phyloP scores from a whole-genome alignment of 768 basidiomycete species.

The Leccinum incarnatum region DNA sequence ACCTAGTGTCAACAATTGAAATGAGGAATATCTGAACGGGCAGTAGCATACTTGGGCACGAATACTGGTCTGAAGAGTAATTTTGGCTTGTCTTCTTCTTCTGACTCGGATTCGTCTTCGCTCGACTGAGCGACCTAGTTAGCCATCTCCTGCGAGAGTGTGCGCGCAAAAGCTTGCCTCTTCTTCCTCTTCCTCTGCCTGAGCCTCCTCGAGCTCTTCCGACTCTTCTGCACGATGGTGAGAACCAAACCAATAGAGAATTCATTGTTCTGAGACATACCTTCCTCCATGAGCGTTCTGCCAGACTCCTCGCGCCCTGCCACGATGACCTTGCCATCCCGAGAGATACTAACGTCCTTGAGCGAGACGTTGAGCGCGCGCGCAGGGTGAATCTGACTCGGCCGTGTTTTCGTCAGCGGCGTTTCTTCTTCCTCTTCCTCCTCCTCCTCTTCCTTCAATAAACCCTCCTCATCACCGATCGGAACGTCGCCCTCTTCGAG shows the following conservation, averaged over 20 bases:
- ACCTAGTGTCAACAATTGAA: conserved; percentile 1
- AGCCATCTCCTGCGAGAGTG: conserved; percentile 8
- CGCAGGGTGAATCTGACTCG: conserved; percentile 32
- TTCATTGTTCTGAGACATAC: conserved; percentile 31
- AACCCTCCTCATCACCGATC: conserved; percentile 56
- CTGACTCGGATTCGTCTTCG: conserved; percentile 79
- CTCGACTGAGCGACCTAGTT: conserved; percentile 56
- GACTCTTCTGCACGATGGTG: conserved; percentile 10
- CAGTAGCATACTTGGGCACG: conserved; percentile 76
- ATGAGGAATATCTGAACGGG: background rate
- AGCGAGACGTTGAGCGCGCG: conserved; percentile 72
- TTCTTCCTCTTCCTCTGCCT: conserved; percentile 31
- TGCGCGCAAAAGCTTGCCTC: conserved; percentile 36
- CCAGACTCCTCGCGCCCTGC: conserved; percentile 79
- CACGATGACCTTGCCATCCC: conserved; percentile 76
- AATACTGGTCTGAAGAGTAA: conserved; percentile 89
- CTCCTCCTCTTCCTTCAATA: conserved; percentile 36
- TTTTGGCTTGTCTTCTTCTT: conserved; percentile 74
- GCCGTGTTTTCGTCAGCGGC: conserved; percentile 40
- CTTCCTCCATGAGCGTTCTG: conserved; percentile 61
- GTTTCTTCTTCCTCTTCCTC: conserved; percentile 48
- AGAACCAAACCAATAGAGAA: conserved; percentile 1
- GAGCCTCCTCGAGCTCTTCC: conserved; percentile 45
- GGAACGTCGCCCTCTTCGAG: conserved; percentile 57
- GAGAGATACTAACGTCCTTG: conserved; percentile 77